Conservation (phyloP, 169 alveolate genomes). For the Eimeria praecox region DNA sequence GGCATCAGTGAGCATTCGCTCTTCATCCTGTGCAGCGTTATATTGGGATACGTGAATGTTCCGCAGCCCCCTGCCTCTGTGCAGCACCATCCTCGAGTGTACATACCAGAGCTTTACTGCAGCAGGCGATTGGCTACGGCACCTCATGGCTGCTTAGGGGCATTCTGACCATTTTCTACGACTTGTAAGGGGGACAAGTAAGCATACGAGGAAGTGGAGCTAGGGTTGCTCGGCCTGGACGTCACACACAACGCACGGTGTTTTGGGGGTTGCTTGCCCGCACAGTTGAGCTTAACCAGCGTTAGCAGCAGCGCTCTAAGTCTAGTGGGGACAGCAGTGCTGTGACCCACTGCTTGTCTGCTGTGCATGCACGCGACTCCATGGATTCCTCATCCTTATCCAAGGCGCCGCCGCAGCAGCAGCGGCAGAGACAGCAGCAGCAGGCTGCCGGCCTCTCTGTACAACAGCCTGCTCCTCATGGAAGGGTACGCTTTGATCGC, state of each 20-base stretch:
- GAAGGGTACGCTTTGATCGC: slow-evolving; percentile 60
- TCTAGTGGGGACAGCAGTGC: background rate
- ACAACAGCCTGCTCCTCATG: background rate
- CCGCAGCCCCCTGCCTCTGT: background rate
- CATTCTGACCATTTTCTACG: background rate
- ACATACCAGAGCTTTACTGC: background rate
- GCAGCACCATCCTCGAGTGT: background rate
- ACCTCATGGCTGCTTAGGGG: background rate
- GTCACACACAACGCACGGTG: background rate
- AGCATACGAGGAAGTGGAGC: too few relatives aligned
- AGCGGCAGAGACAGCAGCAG: slow-evolving; percentile 17
- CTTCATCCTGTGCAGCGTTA: background rate
- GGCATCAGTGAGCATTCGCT: background rate
- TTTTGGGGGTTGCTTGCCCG: background rate
- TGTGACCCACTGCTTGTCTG: background rate
- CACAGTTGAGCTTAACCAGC: background rate
- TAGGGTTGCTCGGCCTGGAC: too few relatives aligned
- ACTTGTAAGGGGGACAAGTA: background rate
- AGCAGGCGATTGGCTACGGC: background rate
- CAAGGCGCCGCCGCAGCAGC: background rate
- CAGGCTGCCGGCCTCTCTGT: background rate
- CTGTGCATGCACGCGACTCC: slow-evolving; percentile 26
- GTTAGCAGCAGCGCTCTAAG: background rate
- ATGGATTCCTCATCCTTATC: slow-evolving; percentile 16
- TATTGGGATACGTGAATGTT: background rate